phyloP scores from a whole-genome alignment of 169 alveolate genomes.

The Eimeria nieschulzi region DNA sequence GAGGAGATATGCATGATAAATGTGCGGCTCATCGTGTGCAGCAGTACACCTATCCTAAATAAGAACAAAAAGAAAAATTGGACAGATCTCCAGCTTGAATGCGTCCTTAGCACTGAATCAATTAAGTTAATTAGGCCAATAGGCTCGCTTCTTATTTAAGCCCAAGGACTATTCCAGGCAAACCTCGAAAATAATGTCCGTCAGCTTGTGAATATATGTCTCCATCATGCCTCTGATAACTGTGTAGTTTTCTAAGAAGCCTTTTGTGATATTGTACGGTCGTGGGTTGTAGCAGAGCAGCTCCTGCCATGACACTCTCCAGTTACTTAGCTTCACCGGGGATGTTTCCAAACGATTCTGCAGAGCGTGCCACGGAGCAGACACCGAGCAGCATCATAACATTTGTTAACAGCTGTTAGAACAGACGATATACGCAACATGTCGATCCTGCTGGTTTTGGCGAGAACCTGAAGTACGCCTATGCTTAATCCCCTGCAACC shows the following conservation, averaged over 20 bases:
- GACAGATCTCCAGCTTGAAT: background rate
- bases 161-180: background rate
- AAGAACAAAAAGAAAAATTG: background rate
- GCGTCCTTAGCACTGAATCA: background rate
- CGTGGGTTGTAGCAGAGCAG: slow-evolving; percentile 75
- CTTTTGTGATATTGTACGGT: slow-evolving; percentile 27
- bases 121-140: background rate
- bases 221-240: slow-evolving; percentile 63
- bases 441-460: background rate
- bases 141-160: background rate
- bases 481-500: too few relatives aligned
- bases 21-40: slow-evolving; percentile 15
- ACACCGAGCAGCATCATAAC: background rate
- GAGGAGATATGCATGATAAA: slow-evolving; percentile 67
- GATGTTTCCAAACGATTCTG: slow-evolving; percentile 57
- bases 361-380: background rate
- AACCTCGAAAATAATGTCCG: slow-evolving; percentile 67
- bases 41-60: slow-evolving; percentile 48
- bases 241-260: slow-evolving; percentile 57
- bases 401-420: background rate
- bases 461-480: background rate
- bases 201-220: slow-evolving; percentile 9
- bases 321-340: slow-evolving; percentile 63
- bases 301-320: slow-evolving; percentile 75
- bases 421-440: background rate